Evolutionary conservation across 2,329 filamentous ascomycete genomes (phyloP).

Genomic region (Xylaria sp.): DNA sequence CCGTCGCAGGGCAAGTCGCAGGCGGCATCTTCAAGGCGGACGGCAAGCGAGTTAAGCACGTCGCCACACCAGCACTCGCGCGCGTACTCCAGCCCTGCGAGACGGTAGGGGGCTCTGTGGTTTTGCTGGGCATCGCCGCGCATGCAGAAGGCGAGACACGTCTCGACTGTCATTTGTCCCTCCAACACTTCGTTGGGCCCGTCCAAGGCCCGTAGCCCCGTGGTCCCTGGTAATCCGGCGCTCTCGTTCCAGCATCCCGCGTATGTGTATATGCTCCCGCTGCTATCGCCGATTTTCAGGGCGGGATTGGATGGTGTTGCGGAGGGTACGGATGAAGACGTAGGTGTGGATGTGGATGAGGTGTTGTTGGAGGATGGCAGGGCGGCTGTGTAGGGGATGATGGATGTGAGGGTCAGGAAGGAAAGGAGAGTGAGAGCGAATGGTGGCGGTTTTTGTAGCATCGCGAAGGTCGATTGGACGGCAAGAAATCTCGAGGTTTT

Average conservation of each 20-base stretch:
- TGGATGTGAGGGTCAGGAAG: slow-evolving; percentile 11
- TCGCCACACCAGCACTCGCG: slow-evolving; percentile 69
- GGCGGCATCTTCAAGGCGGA: slow-evolving; percentile 56
- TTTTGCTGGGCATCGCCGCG: slow-evolving; percentile 43
- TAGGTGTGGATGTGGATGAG: slow-evolving; percentile 9
- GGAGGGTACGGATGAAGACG: not conserved
- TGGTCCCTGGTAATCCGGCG: slow-evolving; percentile 55
- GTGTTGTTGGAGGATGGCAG: not conserved
- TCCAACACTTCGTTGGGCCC: slow-evolving; percentile 53
- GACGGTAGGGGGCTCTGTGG: slow-evolving; percentile 53
- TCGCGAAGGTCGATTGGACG: slow-evolving; percentile 4
- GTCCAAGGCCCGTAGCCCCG: slow-evolving; percentile 57
- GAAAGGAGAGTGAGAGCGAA: slow-evolving; percentile 6
- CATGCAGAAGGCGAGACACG: slow-evolving; percentile 63
- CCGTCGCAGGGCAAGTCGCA: slow-evolving; percentile 66
- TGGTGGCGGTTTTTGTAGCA: slow-evolving; percentile 8
- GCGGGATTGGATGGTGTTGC: slow-evolving; percentile 7
- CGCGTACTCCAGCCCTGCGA: slow-evolving; percentile 66
- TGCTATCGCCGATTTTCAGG: slow-evolving; percentile 29
- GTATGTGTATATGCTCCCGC: slow-evolving; percentile 56
- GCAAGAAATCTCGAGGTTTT: not conserved
- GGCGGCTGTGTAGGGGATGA: slow-evolving; percentile 4
- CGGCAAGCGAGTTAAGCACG: slow-evolving; percentile 58
- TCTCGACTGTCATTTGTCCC: slow-evolving; percentile 62
- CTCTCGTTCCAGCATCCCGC: slow-evolving; percentile 70